A percentile compares a stretch with the other conserved stretches of the same genome.
Conservation (phyloP, 2,329 filamentous ascomycete species). For the Phyllosticta citribraziliensis region DNA sequence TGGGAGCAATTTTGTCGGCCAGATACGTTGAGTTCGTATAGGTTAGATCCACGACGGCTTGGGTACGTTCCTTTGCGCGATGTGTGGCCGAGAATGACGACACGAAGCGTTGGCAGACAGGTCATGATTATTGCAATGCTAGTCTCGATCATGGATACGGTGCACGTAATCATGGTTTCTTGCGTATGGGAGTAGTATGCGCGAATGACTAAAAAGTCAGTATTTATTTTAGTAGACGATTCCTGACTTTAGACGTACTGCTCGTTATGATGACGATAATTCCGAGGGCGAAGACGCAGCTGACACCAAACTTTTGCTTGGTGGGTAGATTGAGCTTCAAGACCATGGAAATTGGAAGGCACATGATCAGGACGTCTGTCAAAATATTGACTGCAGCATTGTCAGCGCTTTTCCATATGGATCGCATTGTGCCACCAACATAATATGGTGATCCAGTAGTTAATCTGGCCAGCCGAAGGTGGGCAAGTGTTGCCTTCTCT, state of each 20-base stretch:
- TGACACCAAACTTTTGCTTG: constrained; percentile 25
- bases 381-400: constrained; percentile 1
- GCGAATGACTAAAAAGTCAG: constrained; percentile 18
- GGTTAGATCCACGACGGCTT: not conserved
- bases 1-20: not conserved
- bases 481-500: constrained; percentile 13
- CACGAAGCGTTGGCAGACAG: constrained; percentile 23
- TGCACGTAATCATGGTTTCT: constrained; percentile 30
- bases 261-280: constrained; percentile 24
- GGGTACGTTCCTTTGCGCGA: constrained; percentile 8
- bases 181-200: constrained; percentile 26
- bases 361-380: constrained; percentile 17
- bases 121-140: constrained; percentile 32
- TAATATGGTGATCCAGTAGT: constrained; percentile 9
- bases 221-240: not conserved
- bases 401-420: not conserved
- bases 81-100: constrained; percentile 6
- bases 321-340: constrained; percentile 25
- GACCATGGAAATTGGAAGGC: constrained; percentile 28
- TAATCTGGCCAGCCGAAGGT: not conserved
- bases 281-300: constrained; percentile 23
- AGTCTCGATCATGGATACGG: constrained; percentile 31
- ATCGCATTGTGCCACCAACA: not conserved
- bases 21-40: constrained; percentile 2
- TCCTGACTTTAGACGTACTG: constrained; percentile 5